Percentiles rank a stretch among this genome's conserved stretches.
Evolutionary conservation across 2,329 filamentous ascomycete species (phyloP).

Genomic region (Apiospora malaysiana): DNA sequence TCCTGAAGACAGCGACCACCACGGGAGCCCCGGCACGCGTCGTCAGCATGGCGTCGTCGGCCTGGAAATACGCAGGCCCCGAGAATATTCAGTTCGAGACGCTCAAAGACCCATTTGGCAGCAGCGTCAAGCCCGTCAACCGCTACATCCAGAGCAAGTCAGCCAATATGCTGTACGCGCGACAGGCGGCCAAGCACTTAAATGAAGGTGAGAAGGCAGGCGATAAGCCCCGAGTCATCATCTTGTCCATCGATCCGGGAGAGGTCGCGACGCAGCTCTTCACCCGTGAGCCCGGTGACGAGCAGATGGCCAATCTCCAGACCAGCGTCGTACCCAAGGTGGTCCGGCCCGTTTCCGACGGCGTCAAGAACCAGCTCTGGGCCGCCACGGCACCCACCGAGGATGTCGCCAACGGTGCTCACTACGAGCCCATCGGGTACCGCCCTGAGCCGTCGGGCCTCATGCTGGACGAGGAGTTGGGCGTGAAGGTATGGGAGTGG

Average conservation of each 20-base stretch:
- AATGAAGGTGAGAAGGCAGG: not conserved
- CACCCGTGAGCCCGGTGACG: not conserved
- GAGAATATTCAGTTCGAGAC: slow-evolving; percentile 1
- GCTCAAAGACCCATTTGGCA: slow-evolving; percentile 11
- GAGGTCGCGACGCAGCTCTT: slow-evolving; percentile 21
- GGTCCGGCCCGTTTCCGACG: slow-evolving; percentile 35
- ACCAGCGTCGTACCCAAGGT: not conserved
- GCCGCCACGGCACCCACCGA: slow-evolving; percentile 36
- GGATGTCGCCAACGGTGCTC: slow-evolving; percentile 36
- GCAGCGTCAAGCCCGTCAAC: slow-evolving; percentile 19
- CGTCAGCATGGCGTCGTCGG: slow-evolving; percentile 25
- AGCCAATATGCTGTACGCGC: slow-evolving; percentile 27
- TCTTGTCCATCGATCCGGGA: slow-evolving; percentile 24
- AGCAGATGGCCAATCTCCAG: not conserved
- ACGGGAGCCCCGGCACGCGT: slow-evolving; percentile 24
- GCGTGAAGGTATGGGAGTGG: slow-evolving; percentile 40
- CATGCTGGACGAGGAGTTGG: slow-evolving; percentile 34
- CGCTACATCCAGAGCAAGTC: slow-evolving; percentile 31
- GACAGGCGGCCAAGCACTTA: slow-evolving; percentile 24
- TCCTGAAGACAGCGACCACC: slow-evolving; percentile 20
- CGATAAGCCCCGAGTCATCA: not conserved
- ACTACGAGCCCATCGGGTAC: slow-evolving; percentile 44
- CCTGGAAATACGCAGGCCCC: not conserved
- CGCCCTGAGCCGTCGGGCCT: slow-evolving; percentile 26
- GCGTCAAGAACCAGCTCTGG: slow-evolving; percentile 47